A percentile compares a stretch with the other conserved stretches of the same genome.
These are phyloP conservation scores for Leonotis leonurus DNA, from an alignment of 257 asterid species.

Conservation along the genomic window DNA sequence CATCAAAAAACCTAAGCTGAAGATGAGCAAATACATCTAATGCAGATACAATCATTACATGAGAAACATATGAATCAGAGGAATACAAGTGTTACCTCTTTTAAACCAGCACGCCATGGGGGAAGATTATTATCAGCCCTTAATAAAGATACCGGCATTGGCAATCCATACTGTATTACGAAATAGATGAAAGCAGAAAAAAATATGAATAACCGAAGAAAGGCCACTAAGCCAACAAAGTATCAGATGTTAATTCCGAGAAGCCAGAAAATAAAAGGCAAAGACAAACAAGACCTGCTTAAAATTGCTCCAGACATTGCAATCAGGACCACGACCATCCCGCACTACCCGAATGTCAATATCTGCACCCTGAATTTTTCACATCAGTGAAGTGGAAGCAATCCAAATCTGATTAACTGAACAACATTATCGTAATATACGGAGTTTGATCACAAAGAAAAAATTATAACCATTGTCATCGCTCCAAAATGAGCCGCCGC, in stretches of 20 bases:
- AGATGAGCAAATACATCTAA: neutral
- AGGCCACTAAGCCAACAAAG: constrained; percentile 2
- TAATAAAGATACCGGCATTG: constrained; percentile 69
- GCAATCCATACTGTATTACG: constrained; percentile 81
- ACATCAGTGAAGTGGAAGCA: constrained; percentile 25
- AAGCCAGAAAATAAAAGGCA: neutral
- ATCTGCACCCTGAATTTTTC: constrained; percentile 90
- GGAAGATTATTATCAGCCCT: constrained; percentile 98
- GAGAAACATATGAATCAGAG: neutral
- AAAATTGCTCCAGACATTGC: constrained; percentile 94
- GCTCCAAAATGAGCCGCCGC: constrained; percentile 99
- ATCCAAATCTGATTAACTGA: neutral
- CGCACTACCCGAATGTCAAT: constrained; percentile 98
- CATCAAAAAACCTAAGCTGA: neutral
- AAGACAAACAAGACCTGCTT: constrained; percentile 52
- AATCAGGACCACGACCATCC: constrained; percentile 96
- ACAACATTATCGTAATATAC: neutral
- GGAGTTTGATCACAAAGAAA: constrained; percentile 5
- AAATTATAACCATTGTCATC: constrained; percentile 81
- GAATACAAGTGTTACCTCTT: constrained; percentile 50
- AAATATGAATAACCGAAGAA: neutral
- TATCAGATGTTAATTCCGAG: neutral
- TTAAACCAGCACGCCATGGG: constrained; percentile 88
- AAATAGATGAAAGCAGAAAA: neutral
- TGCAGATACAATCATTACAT: neutral